phyloP scores from a whole-genome alignment of 2,329 filamentous ascomycete genomes.

The Coniochaeta pulveracea region DNA sequence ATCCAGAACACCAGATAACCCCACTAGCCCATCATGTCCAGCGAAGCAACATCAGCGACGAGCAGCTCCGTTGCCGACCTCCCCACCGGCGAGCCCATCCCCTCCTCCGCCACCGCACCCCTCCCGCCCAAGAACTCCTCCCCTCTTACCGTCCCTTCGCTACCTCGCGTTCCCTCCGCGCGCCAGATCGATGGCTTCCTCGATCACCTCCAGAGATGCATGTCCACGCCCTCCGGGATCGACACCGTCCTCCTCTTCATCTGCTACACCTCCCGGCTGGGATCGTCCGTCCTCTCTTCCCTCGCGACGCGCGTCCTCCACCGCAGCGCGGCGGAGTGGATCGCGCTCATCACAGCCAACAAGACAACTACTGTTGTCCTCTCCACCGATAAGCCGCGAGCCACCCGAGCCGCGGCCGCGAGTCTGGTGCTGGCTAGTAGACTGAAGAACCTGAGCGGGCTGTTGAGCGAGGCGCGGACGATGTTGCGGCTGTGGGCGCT shows the following conservation, averaged over 20 bases:
- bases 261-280: constrained; percentile 54
- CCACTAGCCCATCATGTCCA: not conserved
- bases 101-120: constrained; percentile 8
- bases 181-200: constrained; percentile 40
- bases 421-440: constrained; percentile 37
- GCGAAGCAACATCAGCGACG: not conserved
- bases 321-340: constrained; percentile 36
- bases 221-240: constrained; percentile 57
- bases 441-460: constrained; percentile 48
- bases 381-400: constrained; percentile 14
- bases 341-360: constrained; percentile 36
- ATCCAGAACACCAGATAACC: not conserved
- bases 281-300: constrained; percentile 36
- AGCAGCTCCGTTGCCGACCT: constrained; percentile 12
- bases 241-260: constrained; percentile 59
- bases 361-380: constrained; percentile 31
- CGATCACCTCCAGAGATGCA: constrained; percentile 46
- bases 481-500: constrained; percentile 69
- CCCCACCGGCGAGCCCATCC: constrained; percentile 14
- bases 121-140: constrained; percentile 6
- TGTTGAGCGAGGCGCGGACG: constrained; percentile 61
- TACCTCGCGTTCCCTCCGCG: constrained; percentile 19
- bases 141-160: constrained; percentile 4
- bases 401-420: constrained; percentile 22
- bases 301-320: constrained; percentile 43